Percentiles rank a stretch among this genome's conserved stretches.
These are phyloP conservation scores for Hemerocallis citrina DNA, from an alignment of 106 monocot species.

Conservation along the genomic window DNA sequence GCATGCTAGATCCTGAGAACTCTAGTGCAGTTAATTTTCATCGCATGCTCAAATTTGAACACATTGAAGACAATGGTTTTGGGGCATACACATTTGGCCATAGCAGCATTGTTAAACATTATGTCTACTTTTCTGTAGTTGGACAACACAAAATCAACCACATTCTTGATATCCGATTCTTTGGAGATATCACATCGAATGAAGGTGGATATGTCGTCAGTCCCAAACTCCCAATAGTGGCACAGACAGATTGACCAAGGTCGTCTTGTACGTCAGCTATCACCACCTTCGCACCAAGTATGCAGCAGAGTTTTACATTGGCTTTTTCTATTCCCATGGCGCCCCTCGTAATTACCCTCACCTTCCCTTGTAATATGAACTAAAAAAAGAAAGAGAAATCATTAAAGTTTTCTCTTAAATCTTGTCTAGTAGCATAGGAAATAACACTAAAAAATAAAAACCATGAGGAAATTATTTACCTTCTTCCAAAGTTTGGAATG, in stretches of 20 bases:
- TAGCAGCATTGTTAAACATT: constrained; percentile 34
- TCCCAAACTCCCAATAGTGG: constrained; percentile 13
- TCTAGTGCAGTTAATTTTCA: constrained; percentile 15
- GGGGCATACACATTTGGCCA: not conserved
- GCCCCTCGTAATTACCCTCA: constrained; percentile 57
- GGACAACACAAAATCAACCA: constrained; percentile 13
- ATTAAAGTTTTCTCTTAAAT: no score
- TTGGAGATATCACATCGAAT: constrained; percentile 35
- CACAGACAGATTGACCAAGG: constrained; percentile 22
- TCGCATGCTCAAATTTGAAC: not conserved
- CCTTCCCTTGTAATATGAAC: constrained; percentile 57
- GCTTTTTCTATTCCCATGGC: constrained; percentile 42
- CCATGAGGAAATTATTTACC: no score
- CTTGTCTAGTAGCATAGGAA: no score
- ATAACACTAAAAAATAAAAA: no score
- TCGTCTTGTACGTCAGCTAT: constrained; percentile 45
- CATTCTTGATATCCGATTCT: constrained; percentile 19
- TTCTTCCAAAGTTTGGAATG: no score
- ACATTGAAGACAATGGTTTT: not conserved
- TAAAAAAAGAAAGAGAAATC: not conserved
- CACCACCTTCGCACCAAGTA: constrained; percentile 35
- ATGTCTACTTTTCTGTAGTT: constrained; percentile 24
- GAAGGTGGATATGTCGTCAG: constrained; percentile 4
- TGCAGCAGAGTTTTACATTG: constrained; percentile 33
- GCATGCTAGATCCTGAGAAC: constrained; percentile 30